These are phyloP conservation scores for Naegleria fowleri DNA, from an alignment of 208 protist genomes.

Conservation along the genomic window DNA sequence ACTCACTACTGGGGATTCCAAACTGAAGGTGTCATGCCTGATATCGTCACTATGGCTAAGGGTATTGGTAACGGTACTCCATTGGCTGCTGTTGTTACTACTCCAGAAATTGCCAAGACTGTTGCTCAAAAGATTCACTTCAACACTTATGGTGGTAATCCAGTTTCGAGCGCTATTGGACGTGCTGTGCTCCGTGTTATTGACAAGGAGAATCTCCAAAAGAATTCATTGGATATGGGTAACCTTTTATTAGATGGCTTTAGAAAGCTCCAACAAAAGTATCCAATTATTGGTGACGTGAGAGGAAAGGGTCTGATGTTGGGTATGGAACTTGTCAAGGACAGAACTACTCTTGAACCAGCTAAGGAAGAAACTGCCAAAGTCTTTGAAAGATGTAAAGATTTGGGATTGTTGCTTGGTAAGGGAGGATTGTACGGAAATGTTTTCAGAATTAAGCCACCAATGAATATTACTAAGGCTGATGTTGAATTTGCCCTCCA, in stretches of 20 bases:
- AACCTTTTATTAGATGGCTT: conserved; percentile 40
- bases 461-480: conserved; percentile 49
- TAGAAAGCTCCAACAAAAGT: conserved; percentile 42
- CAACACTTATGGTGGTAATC: conserved; percentile 48
- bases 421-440: conserved; percentile 53
- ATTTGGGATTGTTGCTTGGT: conserved; percentile 48
- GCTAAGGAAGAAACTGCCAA: conserved; percentile 39
- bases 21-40: conserved; percentile 35
- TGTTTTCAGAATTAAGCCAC: conserved; percentile 57
- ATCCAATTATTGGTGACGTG: conserved; percentile 48
- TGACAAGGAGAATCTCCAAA: conserved; percentile 46
- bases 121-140: conserved; percentile 36
- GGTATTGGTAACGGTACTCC: conserved; percentile 64
- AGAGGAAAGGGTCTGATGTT: conserved; percentile 56
- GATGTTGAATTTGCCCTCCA: conserved; percentile 42
- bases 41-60: conserved; percentile 49
- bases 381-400: conserved; percentile 42
- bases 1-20: conserved; percentile 61
- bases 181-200: conserved; percentile 55
- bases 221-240: conserved; percentile 44
- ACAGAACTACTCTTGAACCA: conserved; percentile 40
- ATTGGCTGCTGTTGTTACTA: conserved; percentile 60
- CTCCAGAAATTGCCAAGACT: conserved; percentile 48
- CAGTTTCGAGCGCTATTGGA: conserved; percentile 52
- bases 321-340: conserved; percentile 53